A percentile compares a stretch with the other conserved stretches of the same genome.
Evolutionary conservation across 768 basidiomycete genomes (phyloP).

Genomic region (Serendipita sp.): DNA sequence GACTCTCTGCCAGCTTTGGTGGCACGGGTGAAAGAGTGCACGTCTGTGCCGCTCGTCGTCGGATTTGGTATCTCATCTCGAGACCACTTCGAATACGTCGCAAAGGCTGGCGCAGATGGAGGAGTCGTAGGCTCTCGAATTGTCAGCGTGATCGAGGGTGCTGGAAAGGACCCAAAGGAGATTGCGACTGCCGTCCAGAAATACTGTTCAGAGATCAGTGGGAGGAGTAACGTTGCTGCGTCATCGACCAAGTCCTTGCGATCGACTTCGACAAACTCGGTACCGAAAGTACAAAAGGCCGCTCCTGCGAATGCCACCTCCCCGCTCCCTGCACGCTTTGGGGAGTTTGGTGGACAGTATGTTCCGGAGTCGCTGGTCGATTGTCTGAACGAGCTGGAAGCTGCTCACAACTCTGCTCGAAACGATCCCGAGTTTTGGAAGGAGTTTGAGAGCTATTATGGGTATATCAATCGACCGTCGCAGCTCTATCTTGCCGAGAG

Average conservation of each 20-base stretch:
- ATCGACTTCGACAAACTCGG: conserved; percentile 8
- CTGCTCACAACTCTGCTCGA: conserved; percentile 75
- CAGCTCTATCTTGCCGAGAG: conserved; percentile 84
- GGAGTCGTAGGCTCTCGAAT: conserved; percentile 87
- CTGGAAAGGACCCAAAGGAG: conserved; percentile 28
- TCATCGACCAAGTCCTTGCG: conserved; percentile 13
- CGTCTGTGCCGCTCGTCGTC: conserved; percentile 76
- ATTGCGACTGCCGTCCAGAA: conserved; percentile 42
- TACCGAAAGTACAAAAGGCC: conserved; percentile 22
- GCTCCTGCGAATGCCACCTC: conserved; percentile 20
- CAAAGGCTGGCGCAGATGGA: conserved; percentile 80
- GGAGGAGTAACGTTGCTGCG: conserved; percentile 22
- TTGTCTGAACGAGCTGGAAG: conserved; percentile 74
- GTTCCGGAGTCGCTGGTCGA: conserved; percentile 95
- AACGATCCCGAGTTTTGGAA: conserved; percentile 84
- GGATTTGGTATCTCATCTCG: conserved; percentile 93
- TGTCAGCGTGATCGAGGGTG: conserved; percentile 60
- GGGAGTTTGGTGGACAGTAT: conserved; percentile 93
- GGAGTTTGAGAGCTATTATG: conserved; percentile 74
- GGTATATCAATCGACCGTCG: conserved; percentile 91
- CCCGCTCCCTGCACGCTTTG: conserved; percentile 70
- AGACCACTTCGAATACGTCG: conserved; percentile 74
- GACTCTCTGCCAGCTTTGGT: conserved; percentile 69
- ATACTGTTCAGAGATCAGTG: conserved; percentile 59
- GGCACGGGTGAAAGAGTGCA: conserved; percentile 60